Percentiles rank a stretch among this genome's conserved stretches.
These are phyloP conservation scores for Eucalyptus sp. DNA, from an alignment of 345 rosid species.

Conservation along the genomic window DNA sequence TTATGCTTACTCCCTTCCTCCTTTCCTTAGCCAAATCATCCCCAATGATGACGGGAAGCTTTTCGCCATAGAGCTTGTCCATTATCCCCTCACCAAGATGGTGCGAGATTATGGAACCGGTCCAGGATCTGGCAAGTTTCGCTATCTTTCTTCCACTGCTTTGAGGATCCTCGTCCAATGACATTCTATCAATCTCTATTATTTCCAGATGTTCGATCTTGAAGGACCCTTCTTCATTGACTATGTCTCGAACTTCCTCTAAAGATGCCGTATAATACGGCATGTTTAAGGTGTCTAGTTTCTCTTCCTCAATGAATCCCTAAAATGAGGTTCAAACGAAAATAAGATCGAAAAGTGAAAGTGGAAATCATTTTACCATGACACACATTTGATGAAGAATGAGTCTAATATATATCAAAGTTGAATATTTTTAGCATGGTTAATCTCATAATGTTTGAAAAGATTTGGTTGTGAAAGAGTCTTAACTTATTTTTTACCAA, in stretches of 20 bases:
- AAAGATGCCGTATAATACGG: background rate
- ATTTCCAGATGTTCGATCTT: background rate
- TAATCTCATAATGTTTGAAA: background rate
- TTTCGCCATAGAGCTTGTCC: conserved; percentile 1
- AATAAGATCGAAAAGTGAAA: background rate
- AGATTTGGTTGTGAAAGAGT: background rate
- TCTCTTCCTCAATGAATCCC: conserved; percentile 9
- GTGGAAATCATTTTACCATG: background rate
- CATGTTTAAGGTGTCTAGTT: conserved; percentile 1
- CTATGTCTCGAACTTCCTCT: background rate
- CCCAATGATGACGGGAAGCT: background rate
- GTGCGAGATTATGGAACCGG: background rate
- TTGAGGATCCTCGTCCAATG: background rate
- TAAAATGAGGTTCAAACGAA: background rate
- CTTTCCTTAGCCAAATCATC: background rate
- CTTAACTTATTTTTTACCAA: background rate
- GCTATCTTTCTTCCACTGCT: background rate
- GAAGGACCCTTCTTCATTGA: background rate
- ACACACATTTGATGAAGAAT: background rate
- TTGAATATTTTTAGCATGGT: background rate
- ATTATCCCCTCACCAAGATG: background rate
- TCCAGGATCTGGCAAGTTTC: background rate
- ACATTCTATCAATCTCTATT: background rate
- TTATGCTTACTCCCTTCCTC: background rate
- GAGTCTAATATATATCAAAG: background rate